phyloP scores from a whole-genome alignment of 2,329 filamentous ascomycete genomes.

The Aureobasidium sp. region DNA sequence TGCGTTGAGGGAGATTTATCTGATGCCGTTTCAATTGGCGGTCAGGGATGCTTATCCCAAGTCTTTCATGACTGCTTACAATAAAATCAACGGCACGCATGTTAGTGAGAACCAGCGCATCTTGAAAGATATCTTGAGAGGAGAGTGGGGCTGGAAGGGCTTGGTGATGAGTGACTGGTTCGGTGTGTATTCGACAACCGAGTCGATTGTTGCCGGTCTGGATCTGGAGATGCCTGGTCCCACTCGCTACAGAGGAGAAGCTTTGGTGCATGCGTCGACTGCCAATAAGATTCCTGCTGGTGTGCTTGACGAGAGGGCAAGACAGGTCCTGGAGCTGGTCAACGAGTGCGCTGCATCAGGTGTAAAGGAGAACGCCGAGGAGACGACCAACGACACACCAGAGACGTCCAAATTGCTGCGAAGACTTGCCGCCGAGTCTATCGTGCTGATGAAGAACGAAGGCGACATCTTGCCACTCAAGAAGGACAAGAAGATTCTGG shows the following conservation, averaged over 20 bases:
- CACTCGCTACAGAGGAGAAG: conserved; percentile 26
- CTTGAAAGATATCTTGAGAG: conserved; percentile 60
- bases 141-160: conserved; percentile 59
- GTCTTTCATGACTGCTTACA: conserved; percentile 67
- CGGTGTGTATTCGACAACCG: conserved; percentile 62
- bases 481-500: conserved; percentile 61
- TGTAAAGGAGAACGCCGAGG: conserved; percentile 25
- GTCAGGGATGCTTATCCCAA: conserved; percentile 62
- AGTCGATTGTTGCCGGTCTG: conserved; percentile 64
- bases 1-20: conserved; percentile 61
- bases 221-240: conserved; percentile 72
- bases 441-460: conserved; percentile 57
- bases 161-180: conserved; percentile 60
- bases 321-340: conserved; percentile 54
- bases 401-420: conserved; percentile 27
- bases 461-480: conserved; percentile 55
- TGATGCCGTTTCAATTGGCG: conserved; percentile 69
- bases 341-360: conserved; percentile 31
- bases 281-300: conserved; percentile 49
- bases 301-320: conserved; percentile 52
- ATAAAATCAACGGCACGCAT: conserved; percentile 66
- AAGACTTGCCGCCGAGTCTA: conserved; percentile 23
- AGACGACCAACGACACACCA: conserved; percentile 26
- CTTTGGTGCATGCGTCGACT: conserved; percentile 30
- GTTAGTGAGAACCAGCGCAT: conserved; percentile 58